Evolutionary conservation across 2,329 filamentous ascomycete genomes (phyloP).

Genomic region (Claviceps spartinae): DNA sequence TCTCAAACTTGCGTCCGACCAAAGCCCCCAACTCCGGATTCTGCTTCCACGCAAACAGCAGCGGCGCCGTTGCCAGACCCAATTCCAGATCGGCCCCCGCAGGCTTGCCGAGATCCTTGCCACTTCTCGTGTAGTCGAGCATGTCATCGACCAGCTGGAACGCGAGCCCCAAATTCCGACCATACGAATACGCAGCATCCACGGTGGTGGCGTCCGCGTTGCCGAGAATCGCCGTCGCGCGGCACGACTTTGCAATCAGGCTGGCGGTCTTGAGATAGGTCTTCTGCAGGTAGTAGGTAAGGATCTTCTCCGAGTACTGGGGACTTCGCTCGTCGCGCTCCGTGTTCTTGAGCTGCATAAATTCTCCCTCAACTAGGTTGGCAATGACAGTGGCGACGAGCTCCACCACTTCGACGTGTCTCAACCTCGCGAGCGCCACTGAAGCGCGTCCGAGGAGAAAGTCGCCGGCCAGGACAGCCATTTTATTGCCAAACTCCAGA

Average conservation of each 20-base stretch:
- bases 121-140: conserved; percentile 86
- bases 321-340: conserved; percentile 75
- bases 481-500: conserved; percentile 94
- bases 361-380: conserved; percentile 94
- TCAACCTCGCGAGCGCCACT: conserved; percentile 76
- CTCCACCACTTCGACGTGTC: conserved; percentile 90
- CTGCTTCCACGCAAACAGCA: conserved; percentile 91
- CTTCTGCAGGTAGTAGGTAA: conserved; percentile 93
- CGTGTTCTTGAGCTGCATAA: conserved; percentile 99
- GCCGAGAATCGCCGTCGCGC: conserved; percentile 76
- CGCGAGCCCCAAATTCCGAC: conserved; percentile 82
- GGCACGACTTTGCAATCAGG: conserved; percentile 90
- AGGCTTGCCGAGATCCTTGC: conserved; percentile 79
- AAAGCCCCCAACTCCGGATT: conserved; percentile 72
- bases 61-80: conserved; percentile 81
- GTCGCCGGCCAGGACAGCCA: conserved; percentile 95
- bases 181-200: conserved; percentile 83
- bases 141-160: conserved; percentile 98
- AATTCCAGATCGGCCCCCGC: conserved; percentile 88
- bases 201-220: conserved; percentile 64
- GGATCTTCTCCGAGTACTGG: conserved; percentile 72
- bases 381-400: conserved; percentile 91
- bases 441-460: conserved; percentile 89
- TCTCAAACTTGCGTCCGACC: conserved; percentile 80
- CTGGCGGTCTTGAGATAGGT: conserved; percentile 96